Percentiles rank a stretch among this genome's conserved stretches.
phyloP scores from a whole-genome alignment of 2,329 filamentous ascomycete genomes.

The Fonsecaea monophora region DNA sequence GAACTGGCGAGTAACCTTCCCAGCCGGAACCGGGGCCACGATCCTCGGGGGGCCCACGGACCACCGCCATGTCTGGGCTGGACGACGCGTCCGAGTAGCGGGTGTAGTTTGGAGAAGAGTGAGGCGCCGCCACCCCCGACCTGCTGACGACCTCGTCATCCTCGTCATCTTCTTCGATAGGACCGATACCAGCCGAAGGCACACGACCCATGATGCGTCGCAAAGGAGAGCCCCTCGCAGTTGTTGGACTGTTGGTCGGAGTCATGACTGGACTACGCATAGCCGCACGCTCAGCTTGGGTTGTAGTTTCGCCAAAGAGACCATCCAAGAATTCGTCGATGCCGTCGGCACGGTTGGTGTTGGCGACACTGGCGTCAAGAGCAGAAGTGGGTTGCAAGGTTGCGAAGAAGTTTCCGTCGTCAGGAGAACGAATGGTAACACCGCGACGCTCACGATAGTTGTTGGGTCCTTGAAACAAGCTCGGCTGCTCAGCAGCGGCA shows the following conservation, averaged over 20 bases:
- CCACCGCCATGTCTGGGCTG: not conserved
- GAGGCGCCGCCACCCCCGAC: not conserved
- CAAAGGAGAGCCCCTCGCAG: not conserved
- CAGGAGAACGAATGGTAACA: slow-evolving; percentile 20
- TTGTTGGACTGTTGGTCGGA: slow-evolving; percentile 5
- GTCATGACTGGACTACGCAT: not conserved
- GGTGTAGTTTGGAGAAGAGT: not conserved
- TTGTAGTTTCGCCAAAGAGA: slow-evolving; percentile 12
- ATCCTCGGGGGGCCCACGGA: not conserved
- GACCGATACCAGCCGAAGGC: slow-evolving; percentile 1
- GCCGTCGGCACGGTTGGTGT: not conserved
- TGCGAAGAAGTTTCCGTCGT: slow-evolving; percentile 9
- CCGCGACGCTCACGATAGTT: slow-evolving; percentile 20
- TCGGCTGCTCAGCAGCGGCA: not conserved
- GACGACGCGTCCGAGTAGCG: not conserved
- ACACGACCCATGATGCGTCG: not conserved
- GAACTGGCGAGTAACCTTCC: not conserved
- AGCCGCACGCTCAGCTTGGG: slow-evolving; percentile 4
- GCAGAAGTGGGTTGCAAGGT: not conserved
- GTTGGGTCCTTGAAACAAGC: not conserved
- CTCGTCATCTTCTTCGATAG: not conserved
- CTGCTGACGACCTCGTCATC: not conserved
- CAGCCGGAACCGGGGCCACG: slow-evolving; percentile 5
- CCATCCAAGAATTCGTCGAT: slow-evolving; percentile 12
- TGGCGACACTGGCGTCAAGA: not conserved